phyloP scores from a whole-genome alignment of 495 filamentous ascomycete species.

The Extremus antarcticus region DNA sequence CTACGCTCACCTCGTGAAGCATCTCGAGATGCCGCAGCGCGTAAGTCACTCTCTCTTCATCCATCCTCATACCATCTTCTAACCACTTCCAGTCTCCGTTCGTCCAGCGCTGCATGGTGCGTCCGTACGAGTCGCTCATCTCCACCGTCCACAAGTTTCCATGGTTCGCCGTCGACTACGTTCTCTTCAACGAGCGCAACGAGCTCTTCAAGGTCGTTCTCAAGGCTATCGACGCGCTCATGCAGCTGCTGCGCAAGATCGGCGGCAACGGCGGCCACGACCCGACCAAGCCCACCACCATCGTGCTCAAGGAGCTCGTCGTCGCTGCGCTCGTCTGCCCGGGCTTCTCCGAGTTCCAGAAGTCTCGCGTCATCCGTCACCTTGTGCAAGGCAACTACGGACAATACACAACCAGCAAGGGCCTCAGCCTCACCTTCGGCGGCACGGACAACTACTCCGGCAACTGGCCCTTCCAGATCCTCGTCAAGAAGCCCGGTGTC shows the following conservation, averaged over 20 bases:
- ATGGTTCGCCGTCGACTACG: slow-evolving; percentile 51
- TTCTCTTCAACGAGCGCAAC: slow-evolving; percentile 55
- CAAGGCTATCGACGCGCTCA: slow-evolving; percentile 39
- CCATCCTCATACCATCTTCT: not conserved
- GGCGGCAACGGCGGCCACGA: not conserved
- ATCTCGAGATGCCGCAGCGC: slow-evolving; percentile 55
- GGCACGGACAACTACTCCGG: not conserved
- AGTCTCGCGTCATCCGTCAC: slow-evolving; percentile 2
- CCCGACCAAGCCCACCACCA: slow-evolving; percentile 30
- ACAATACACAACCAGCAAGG: not conserved
- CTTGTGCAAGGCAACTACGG: slow-evolving; percentile 1
- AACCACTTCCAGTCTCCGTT: slow-evolving; percentile 47
- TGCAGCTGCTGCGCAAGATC: slow-evolving; percentile 28
- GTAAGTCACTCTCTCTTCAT: slow-evolving; percentile 37
- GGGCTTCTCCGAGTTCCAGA: slow-evolving; percentile 27
- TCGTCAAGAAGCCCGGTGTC: slow-evolving; percentile 8
- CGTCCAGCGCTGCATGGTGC: slow-evolving; percentile 53
- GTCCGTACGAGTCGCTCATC: slow-evolving; percentile 64
- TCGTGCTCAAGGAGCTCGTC: slow-evolving; percentile 36
- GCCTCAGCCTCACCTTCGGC: slow-evolving; percentile 12
- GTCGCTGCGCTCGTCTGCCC: slow-evolving; percentile 21
- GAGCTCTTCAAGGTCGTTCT: slow-evolving; percentile 42
- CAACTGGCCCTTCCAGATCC: slow-evolving; percentile 19
- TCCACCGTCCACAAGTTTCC: slow-evolving; percentile 68
- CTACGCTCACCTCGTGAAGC: slow-evolving; percentile 52